Evolutionary conservation across 2,329 filamentous ascomycete species (phyloP), one percentile per base, ranked within the genome.

Genomic region (Raffaelea arxii): DNA sequence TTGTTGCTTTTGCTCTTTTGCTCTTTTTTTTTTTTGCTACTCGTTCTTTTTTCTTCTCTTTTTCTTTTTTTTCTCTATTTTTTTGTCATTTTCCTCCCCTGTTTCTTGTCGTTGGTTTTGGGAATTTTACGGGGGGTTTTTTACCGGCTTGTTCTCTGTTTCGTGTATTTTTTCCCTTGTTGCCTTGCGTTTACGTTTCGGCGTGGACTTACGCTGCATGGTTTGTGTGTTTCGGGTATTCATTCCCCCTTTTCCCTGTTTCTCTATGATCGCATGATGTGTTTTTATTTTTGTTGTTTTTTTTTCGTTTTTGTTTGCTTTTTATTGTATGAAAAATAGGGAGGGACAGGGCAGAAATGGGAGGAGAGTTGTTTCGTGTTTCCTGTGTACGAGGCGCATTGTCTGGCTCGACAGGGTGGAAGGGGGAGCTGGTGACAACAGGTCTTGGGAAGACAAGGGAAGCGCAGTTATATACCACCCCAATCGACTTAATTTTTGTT

Each of bases 111-210:
- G 36, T 32, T 37, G 39, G 19, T 18, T 45, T 36, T 32, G 25
- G 22, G 14, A 36, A 18, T 43, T 25, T 21, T 46, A 25, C 16
- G n/a, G 43, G 18, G 46, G 25, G 48, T 40, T 43, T 49, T 44
- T 44, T 30, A 42, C 18, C 9, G 19, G 37, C 27, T 41, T 39
- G 14, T 44, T 35, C 19, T 41, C 25, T 36, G 40, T 36, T 43
- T 27, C 27, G 25, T 46, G 9, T 46, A 41, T 22, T 49, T 46
- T 38, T 41, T 12, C 16, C 16, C 32, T 36, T 18, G 16, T 36
- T 16, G 27, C 16, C 16, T 30, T 9, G 9, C 16, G 27, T 30
- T 30, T 16, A 16, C 27, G 27, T n/a, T n/a, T n/a, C n/a, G n/a
- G n/a, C n/a, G n/a, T n/a, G n/a, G n/a, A n/a, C n/a, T n/a, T 16